Percentiles rank a stretch among this genome's conserved stretches.
phyloP scores from a whole-genome alignment of 768 basidiomycete species.

The Lactarius vividus region DNA sequence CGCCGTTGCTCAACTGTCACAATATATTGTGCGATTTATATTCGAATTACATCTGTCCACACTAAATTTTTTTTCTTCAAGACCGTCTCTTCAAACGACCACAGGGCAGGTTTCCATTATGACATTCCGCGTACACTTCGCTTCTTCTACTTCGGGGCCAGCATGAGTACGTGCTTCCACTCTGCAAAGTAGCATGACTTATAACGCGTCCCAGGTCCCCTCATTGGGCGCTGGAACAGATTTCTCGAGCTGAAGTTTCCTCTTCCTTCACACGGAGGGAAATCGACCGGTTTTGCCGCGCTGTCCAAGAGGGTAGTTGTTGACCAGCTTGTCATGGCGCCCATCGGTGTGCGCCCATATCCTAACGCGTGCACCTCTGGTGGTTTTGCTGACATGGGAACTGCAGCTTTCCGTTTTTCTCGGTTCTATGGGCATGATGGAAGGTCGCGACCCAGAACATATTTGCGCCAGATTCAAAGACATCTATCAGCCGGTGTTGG shows the following conservation, averaged over 20 bases:
- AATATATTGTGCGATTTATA: slow-evolving; percentile 50
- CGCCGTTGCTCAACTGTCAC: slow-evolving; percentile 66
- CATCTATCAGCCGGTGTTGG: slow-evolving; percentile 68
- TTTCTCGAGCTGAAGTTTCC: slow-evolving; percentile 81
- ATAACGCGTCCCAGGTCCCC: slow-evolving; percentile 50
- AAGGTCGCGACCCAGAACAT: slow-evolving; percentile 61
- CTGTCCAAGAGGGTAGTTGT: slow-evolving; percentile 76
- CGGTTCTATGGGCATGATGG: slow-evolving; percentile 86
- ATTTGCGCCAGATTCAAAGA: slow-evolving; percentile 71
- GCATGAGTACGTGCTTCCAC: slow-evolving; percentile 58
- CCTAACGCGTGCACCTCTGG: no score
- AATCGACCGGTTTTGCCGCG: slow-evolving; percentile 55
- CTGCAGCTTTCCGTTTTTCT: slow-evolving; percentile 74
- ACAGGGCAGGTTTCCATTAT: slow-evolving; percentile 46
- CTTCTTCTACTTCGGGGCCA: slow-evolving; percentile 83
- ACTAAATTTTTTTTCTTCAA: neutral
- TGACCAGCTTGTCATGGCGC: slow-evolving; percentile 88
- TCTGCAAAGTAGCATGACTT: neutral
- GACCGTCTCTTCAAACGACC: slow-evolving; percentile 28
- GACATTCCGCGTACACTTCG: slow-evolving; percentile 74
- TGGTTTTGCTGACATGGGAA: neutral
- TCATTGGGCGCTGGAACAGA: slow-evolving; percentile 86
- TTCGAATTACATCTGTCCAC: neutral
- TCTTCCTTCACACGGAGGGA: slow-evolving; percentile 47
- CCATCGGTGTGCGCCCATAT: slow-evolving; percentile 61